phyloP scores from a whole-genome alignment of 2,329 filamentous ascomycete genomes.

The Zymoseptoria ardabiliae region DNA sequence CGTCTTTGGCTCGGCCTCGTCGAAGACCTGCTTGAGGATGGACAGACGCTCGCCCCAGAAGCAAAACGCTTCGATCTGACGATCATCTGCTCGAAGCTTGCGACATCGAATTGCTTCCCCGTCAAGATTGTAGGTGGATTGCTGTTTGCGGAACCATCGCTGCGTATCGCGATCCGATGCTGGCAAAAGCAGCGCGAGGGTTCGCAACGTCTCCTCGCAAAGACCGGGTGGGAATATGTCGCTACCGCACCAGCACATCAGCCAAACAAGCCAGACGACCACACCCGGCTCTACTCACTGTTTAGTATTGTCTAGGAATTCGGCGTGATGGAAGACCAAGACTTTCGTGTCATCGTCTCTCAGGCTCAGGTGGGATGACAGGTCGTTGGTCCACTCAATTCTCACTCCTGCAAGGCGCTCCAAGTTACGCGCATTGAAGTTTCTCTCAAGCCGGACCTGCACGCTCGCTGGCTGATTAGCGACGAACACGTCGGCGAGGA shows the following conservation, averaged over 20 bases:
- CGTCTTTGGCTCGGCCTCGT: conserved; percentile 32
- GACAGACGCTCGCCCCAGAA: conserved; percentile 41
- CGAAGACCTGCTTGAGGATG: conserved; percentile 37
- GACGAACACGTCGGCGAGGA: conserved; percentile 2
- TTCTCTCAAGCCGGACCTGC: conserved; percentile 5
- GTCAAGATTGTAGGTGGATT: conserved; percentile 24
- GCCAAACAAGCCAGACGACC: too few species aligned
- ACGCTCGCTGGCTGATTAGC: neutral
- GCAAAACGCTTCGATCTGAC: conserved; percentile 28
- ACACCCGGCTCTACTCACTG: conserved; percentile 4
- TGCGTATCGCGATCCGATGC: conserved; percentile 5
- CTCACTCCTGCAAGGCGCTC: conserved; percentile 31
- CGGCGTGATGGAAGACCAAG: conserved; percentile 36
- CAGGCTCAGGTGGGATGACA: conserved; percentile 37
- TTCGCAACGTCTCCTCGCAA: conserved; percentile 33
- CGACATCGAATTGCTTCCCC: conserved; percentile 22
- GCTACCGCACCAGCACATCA: conserved; percentile 8
- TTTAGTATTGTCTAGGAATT: conserved; percentile 30
- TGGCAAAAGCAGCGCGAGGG: conserved; percentile 34
- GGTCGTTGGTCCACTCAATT: conserved; percentile 34
- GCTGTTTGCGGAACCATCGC: conserved; percentile 19
- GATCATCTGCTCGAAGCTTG: conserved; percentile 28
- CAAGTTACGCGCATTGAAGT: conserved; percentile 5
- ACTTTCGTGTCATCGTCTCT: conserved; percentile 30
- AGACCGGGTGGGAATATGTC: conserved; percentile 27